Evolutionary conservation across 192 early-diverging fungal genomes (phyloP).

Genomic region (Radiomyces spectabilis): DNA sequence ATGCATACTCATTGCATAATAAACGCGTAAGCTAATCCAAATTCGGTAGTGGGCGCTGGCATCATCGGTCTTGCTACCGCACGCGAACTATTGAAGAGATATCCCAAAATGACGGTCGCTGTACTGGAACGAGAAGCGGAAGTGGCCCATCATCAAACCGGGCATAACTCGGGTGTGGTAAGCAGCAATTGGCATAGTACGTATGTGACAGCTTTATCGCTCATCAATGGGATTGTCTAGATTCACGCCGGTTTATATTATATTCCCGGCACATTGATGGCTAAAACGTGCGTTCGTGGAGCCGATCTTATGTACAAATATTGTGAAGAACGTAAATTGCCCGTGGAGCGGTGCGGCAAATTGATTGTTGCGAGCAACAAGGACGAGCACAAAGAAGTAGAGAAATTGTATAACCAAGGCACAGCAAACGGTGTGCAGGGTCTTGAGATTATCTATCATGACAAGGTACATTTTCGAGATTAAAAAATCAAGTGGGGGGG

Average conservation of each 20-base stretch:
- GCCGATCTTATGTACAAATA: slow-evolving; percentile 38
- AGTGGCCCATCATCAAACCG: slow-evolving; percentile 20
- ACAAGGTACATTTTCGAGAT: too few species aligned
- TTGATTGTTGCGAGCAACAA: slow-evolving; percentile 36
- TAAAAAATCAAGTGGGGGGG: not conserved
- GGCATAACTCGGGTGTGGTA: slow-evolving; percentile 24
- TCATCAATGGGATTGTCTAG: not conserved
- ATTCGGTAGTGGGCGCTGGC: slow-evolving; percentile 25
- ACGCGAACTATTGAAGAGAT: slow-evolving; percentile 17
- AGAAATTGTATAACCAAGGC: slow-evolving; percentile 26
- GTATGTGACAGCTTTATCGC: not conserved
- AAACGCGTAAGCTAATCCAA: too few species aligned
- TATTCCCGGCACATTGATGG: slow-evolving; percentile 24
- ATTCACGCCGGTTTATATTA: slow-evolving; percentile 27
- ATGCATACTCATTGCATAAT: too few species aligned
- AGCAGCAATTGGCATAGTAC: not conserved
- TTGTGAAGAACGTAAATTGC: slow-evolving; percentile 30
- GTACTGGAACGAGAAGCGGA: slow-evolving; percentile 23
- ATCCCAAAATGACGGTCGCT: slow-evolving; percentile 11
- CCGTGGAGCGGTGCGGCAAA: slow-evolving; percentile 37
- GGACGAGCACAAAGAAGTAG: slow-evolving; percentile 26
- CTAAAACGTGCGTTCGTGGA: slow-evolving; percentile 36
- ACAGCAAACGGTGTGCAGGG: slow-evolving; percentile 25
- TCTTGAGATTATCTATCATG: slow-evolving; percentile 19
- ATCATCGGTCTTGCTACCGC: slow-evolving; percentile 25